Conservation (phyloP, 1,284 basidiomycete genomes). For the Xerocomus amazonicus region DNA sequence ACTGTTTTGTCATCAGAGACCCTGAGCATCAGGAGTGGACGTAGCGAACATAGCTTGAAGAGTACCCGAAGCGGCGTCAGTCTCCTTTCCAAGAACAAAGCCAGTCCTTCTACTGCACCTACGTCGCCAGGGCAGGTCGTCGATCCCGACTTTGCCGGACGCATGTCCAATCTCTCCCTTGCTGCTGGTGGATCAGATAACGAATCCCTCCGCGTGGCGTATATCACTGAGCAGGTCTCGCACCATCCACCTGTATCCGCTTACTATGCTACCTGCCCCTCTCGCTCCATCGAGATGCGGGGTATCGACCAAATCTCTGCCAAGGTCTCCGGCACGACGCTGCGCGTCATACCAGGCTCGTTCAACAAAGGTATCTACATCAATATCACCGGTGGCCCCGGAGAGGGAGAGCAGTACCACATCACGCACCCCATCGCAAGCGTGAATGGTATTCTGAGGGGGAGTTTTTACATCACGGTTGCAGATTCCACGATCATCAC, state of each 20-base stretch:
- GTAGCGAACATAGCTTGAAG: slow-evolving; percentile 49
- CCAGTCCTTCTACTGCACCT: slow-evolving; percentile 53
- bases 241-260: slow-evolving; percentile 96
- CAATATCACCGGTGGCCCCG: slow-evolving; percentile 68
- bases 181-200: slow-evolving; percentile 30
- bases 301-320: slow-evolving; percentile 93
- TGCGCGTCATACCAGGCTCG: slow-evolving; percentile 80
- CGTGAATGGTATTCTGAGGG: slow-evolving; percentile 90
- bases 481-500: slow-evolving; percentile 81
- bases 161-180: slow-evolving; percentile 60
- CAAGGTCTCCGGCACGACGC: slow-evolving; percentile 79
- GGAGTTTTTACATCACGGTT: slow-evolving; percentile 87
- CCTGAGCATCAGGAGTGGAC: slow-evolving; percentile 50
- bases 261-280: slow-evolving; percentile 78
- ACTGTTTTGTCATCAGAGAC: slow-evolving; percentile 41
- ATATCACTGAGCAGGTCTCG: slow-evolving; percentile 83
- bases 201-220: slow-evolving; percentile 56
- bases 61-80: slow-evolving; percentile 55
- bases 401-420: slow-evolving; percentile 81
- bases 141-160: slow-evolving; percentile 44
- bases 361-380: slow-evolving; percentile 90
- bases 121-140: slow-evolving; percentile 48
- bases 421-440: slow-evolving; percentile 88
- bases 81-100: slow-evolving; percentile 45
- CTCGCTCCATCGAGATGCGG: slow-evolving; percentile 65